phyloP scores from a whole-genome alignment of 2,329 filamentous ascomycete genomes.

The Calonectria hawksworthii region DNA sequence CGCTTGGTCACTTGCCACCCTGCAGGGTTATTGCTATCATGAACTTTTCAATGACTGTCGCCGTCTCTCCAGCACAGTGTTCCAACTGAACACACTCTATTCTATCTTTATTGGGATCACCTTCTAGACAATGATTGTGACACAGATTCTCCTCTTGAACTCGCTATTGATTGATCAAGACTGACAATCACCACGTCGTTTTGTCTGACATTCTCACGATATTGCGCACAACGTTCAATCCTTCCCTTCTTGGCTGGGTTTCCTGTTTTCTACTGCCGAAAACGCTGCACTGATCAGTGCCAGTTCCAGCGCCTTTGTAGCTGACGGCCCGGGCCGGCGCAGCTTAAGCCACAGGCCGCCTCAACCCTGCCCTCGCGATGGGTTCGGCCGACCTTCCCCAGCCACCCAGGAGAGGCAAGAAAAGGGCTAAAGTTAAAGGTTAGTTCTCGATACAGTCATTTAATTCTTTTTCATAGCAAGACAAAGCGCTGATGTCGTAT shows the following conservation, averaged over 20 bases:
- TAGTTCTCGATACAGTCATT: not conserved
- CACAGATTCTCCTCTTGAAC: not conserved
- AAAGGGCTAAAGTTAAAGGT: conserved; percentile 27
- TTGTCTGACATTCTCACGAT: not conserved
- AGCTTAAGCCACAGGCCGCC: not conserved
- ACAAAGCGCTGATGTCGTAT: too few relatives aligned
- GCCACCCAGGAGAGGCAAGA: conserved; percentile 7
- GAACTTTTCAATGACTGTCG: not conserved
- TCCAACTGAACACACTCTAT: not conserved
- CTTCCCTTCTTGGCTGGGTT: not conserved
- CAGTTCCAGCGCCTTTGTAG: not conserved
- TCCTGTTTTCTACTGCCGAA: not conserved
- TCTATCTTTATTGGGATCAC: not conserved
- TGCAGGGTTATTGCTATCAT: not conserved
- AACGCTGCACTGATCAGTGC: not conserved
- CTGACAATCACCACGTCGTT: not conserved
- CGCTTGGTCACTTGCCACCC: not conserved
- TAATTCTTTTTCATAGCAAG: not conserved
- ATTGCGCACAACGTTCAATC: not conserved
- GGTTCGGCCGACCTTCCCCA: not conserved
- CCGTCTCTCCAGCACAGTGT: not conserved
- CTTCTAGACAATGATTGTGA: not conserved
- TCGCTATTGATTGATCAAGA: not conserved
- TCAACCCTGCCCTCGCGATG: not conserved
- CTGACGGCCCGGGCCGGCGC: not conserved